phyloP scores from a whole-genome alignment of 139 green algal species.

The Tetradesmus obliquus region DNA sequence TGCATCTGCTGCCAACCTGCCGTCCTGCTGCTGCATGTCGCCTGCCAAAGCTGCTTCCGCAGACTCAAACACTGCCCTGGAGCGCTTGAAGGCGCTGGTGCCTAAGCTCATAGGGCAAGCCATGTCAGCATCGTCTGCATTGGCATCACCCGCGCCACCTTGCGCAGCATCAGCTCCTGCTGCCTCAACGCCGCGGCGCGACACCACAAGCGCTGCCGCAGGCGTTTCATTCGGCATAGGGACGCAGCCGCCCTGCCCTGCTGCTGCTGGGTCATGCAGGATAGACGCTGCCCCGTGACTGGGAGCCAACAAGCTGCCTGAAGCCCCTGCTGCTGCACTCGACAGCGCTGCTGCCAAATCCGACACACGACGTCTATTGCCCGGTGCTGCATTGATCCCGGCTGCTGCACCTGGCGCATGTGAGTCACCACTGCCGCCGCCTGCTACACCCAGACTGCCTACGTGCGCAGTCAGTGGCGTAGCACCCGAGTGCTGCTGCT shows the following conservation, averaged over 20 bases:
- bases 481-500: constrained; percentile 1
- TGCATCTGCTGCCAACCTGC: background rate
- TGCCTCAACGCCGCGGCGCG: background rate
- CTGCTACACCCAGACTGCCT: background rate
- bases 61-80: constrained; percentile 25
- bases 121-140: background rate
- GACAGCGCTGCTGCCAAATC: constrained; percentile 19
- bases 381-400: background rate
- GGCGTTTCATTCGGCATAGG: background rate
- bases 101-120: constrained; percentile 41
- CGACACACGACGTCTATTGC: background rate
- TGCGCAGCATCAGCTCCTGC: constrained; percentile 16
- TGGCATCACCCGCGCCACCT: background rate
- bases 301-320: background rate
- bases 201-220: background rate
- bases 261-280: background rate
- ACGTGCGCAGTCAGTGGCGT: background rate
- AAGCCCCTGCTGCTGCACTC: background rate
- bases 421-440: background rate
- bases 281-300: background rate
- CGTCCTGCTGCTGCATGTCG: background rate
- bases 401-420: background rate
- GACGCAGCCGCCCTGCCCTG: background rate
- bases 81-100: constrained; percentile 22
- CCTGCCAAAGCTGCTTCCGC: background rate